Evolutionary conservation across 768 basidiomycete species (phyloP).

Genomic region (Zangia roseola): DNA sequence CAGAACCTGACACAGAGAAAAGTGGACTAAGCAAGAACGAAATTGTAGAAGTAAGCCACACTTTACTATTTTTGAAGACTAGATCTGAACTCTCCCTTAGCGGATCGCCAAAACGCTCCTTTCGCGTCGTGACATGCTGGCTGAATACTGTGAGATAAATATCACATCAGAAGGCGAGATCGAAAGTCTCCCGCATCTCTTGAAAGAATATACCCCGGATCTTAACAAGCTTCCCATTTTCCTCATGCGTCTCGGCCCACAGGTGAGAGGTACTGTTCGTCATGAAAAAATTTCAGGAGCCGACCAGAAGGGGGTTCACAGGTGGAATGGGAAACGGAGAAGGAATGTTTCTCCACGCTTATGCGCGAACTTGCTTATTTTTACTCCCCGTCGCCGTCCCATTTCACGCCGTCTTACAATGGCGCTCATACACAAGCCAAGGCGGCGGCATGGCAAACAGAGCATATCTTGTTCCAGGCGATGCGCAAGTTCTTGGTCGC

Average conservation of each 20-base stretch:
- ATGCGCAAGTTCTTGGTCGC: constrained; percentile 74
- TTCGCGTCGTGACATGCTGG: constrained; percentile 74
- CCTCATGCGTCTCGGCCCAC: constrained; percentile 89
- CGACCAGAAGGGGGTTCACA: constrained; percentile 28
- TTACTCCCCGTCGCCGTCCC: constrained; percentile 56
- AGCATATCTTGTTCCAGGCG: constrained; percentile 88
- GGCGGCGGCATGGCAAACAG: constrained; percentile 79
- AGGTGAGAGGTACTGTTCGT: constrained; percentile 44
- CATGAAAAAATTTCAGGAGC: not conserved
- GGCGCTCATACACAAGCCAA: constrained; percentile 43
- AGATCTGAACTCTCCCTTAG: constrained; percentile 36
- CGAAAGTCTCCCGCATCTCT: constrained; percentile 76
- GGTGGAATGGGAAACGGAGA: constrained; percentile 89
- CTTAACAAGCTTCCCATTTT: constrained; percentile 87
- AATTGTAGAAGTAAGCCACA: constrained; percentile 64
- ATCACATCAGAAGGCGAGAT: constrained; percentile 68
- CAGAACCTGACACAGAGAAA: constrained; percentile 47
- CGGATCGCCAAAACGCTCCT: constrained; percentile 62
- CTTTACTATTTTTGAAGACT: too few relatives aligned
- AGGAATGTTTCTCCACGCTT: constrained; percentile 82
- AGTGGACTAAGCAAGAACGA: constrained; percentile 56
- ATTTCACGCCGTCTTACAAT: constrained; percentile 19
- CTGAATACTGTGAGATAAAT: constrained; percentile 84
- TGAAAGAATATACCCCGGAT: constrained; percentile 88
- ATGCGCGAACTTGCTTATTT: constrained; percentile 90